Base-by-base conservation (phyloP, 2,329 filamentous ascomycete genomes). In the Beauveria caledonica region DNA sequence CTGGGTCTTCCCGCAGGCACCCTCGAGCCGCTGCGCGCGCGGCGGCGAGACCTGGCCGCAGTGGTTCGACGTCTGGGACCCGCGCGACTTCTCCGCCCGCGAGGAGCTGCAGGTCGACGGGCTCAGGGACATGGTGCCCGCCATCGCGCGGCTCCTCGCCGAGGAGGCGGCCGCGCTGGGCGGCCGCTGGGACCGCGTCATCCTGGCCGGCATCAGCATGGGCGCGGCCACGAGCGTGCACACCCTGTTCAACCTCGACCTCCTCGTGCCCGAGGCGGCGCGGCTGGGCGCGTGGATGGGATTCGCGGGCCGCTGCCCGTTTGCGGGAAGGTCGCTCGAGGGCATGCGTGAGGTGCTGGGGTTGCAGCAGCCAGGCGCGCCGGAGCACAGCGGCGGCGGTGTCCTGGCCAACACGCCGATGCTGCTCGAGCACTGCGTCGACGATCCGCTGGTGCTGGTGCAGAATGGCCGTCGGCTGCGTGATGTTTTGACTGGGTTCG, bases 31-130 rank as follows among this genome's bases (percentile, higher is more conserved):
- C 54, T 65, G 68, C 50, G 69, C 58, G 23, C 19, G 39, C 52
- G 23, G 8, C 17, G 39, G 66, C 53, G 66, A 71, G 27, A 62
- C 66, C 8, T 60, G 64, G 60, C 71, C 74, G 9, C 77, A 80
- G 64, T 83, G 79, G 80, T 83, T 82, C 66, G 79, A 83, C 65
- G 72, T 80, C 40, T 78, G 73, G 70, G 76, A 77, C 54, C 68
- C 75, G 0, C 64, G 69, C 19, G 68, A 77, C 60, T 75, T 77
- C 17, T 53, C 69, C 1, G 68, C 76, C n/a, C 65, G 68, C 17
- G 76, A 81, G 62, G 74, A 78, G 3, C 61, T 78, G 5, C 78
- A 80, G 64, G 66, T 66, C 0, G 63, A 68, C 0, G 78, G 78
- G 0, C 65, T 83, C 11, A 66, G 65, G 39, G 74, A 77, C 10